These are phyloP conservation scores for Rhodotorula sp. DNA, from an alignment of 1,284 basidiomycete species.

Conservation along the genomic window DNA sequence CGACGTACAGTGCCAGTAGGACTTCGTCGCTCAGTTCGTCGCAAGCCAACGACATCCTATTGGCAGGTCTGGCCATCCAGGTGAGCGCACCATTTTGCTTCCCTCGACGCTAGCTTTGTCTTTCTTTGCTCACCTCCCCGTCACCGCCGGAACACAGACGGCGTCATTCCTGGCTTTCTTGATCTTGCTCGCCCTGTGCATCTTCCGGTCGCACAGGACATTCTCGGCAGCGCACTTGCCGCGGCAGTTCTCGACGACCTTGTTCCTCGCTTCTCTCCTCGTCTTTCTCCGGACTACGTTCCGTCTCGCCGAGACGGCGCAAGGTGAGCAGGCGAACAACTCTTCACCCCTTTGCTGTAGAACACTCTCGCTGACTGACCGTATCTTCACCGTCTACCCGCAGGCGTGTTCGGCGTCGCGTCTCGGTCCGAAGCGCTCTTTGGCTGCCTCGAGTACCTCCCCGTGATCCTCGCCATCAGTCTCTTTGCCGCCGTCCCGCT, in stretches of 20 bases:
- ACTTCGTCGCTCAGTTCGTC: slow-evolving; percentile 42
- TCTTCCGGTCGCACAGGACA: slow-evolving; percentile 18
- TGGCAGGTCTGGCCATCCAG: slow-evolving; percentile 51
- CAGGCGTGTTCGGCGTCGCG: slow-evolving; percentile 48
- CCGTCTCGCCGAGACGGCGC: slow-evolving; percentile 52
- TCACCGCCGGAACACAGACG: slow-evolving; percentile 39
- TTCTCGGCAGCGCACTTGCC: slow-evolving; percentile 29
- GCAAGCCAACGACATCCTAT: slow-evolving; percentile 51
- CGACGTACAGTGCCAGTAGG: slow-evolving; percentile 1
- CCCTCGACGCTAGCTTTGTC: not conserved
- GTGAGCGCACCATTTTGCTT: slow-evolving; percentile 32
- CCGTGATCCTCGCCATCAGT: slow-evolving; percentile 49
- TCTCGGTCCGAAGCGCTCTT: slow-evolving; percentile 49
- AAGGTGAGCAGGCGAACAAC: slow-evolving; percentile 36
- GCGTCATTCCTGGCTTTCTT: slow-evolving; percentile 49
- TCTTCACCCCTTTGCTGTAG: too few relatives aligned
- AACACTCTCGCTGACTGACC: too few relatives aligned
- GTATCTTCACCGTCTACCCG: slow-evolving; percentile 3
- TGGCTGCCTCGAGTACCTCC: slow-evolving; percentile 50
- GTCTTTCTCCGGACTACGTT: slow-evolving; percentile 51
- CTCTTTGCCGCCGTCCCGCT: slow-evolving; percentile 44
- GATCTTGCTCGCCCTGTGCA: slow-evolving; percentile 43
- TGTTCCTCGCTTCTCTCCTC: slow-evolving; percentile 44
- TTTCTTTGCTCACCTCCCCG: not conserved
- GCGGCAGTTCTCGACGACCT: slow-evolving; percentile 44